Base-by-base conservation (phyloP, 345 rosid genomes). In the Alliaria petiolata region DNA sequence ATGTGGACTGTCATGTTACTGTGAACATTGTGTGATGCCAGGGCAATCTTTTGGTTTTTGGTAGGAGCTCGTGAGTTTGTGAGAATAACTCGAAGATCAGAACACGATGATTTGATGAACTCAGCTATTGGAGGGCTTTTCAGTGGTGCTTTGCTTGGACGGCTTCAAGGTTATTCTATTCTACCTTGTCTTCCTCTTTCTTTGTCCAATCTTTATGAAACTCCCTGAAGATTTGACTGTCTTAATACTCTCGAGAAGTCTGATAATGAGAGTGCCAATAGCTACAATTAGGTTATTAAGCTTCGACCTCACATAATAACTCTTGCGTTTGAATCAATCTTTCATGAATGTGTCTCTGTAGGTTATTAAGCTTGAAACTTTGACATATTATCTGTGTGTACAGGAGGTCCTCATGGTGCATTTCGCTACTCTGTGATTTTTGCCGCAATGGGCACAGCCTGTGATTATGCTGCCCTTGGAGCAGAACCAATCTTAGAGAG, bases 41-140 rank as follows among this genome's bases (percentile, higher is more conserved):
- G n/a, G n/a, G n/a, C n/a, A n/a, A n/a, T n/a, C n/a, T 72, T 60
- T 76, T 28, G 54, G 71, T 47, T 22, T 71, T 76, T 54, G 34
- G 73, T 30, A 93, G 98, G 90, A 72, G 89, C 92, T 52, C 89
- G 96, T 36, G 98, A 88, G 69, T 88, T 81, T 78, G 95, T 88
- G 60, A 83, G 86, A 74, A 83, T 77, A 47, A 80, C 80, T 65
- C 85, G 93, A 43, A 85, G 82, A 82, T 75, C 93, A 51, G 92
- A 82, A 17, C 80, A 83, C 6, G 92, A 80, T 74, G 96, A 88
- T 86, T 68, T 86, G 36, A 34, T 87, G 46, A 90, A 93, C 79
- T 88, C 95, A 67, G 84, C 82, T 25, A 58, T 90, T 74, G 96
- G 90, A 14, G 97, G 98, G 34, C 84, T 90, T 67, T 85, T 89